phyloP scores from a whole-genome alignment of 208 protist species.

The Leishmania tropica region DNA sequence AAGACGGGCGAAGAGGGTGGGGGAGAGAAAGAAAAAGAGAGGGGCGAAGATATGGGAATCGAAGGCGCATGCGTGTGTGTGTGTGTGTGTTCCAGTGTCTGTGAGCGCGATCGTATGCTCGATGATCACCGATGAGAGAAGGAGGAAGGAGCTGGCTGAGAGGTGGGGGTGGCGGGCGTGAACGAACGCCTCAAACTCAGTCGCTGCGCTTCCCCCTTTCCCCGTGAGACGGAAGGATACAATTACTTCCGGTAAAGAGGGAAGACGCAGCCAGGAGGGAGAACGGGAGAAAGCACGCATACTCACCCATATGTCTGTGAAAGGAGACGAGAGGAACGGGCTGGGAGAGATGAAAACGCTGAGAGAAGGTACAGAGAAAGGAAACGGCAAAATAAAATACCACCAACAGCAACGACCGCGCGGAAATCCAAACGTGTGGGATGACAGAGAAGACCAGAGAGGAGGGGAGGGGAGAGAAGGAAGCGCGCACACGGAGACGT shows the following conservation, averaged over 20 bases:
- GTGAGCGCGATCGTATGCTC: neutral
- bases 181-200: neutral
- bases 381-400: neutral
- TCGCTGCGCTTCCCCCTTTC: neutral
- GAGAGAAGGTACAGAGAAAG: neutral
- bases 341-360: neutral
- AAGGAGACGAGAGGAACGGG: neutral
- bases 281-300: neutral
- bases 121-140: neutral
- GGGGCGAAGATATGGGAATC: neutral
- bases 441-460: too few species aligned
- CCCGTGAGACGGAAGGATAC: neutral
- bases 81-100: neutral
- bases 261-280: too few species aligned
- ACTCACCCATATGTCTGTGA: neutral
- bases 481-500: neutral
- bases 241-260: neutral
- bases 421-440: neutral
- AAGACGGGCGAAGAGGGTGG: neutral
- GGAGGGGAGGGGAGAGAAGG: neutral
- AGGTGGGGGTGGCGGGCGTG: neutral
- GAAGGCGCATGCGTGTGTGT: neutral
- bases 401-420: neutral
- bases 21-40: neutral
- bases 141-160: neutral